Conservation (phyloP, 345 rosid species). For the Camelina sativa region DNA sequence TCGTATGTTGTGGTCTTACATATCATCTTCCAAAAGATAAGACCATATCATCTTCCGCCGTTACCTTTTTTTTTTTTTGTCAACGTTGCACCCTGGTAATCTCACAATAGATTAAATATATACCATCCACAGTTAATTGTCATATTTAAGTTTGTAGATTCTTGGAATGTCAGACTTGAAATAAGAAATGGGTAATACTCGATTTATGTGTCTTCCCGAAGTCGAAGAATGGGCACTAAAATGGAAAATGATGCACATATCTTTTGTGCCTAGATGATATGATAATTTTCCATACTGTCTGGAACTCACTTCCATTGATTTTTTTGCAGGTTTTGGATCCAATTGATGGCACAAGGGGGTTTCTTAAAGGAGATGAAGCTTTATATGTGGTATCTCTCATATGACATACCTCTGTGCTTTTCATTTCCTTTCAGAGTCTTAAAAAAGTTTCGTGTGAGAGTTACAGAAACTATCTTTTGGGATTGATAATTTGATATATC, state of each 20-base stretch:
- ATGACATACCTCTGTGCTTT: neutral
- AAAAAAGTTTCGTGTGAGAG: neutral
- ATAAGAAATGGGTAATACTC: neutral
- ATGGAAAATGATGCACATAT: neutral
- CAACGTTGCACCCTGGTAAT: neutral
- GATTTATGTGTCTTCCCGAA: neutral
- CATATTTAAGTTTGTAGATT: constrained; percentile 16
- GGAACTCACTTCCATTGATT: constrained; percentile 15
- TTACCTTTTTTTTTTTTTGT: neutral
- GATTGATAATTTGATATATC: neutral
- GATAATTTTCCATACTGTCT: neutral
- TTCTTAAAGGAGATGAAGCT: constrained; percentile 72
- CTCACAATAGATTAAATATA: too few relatives aligned
- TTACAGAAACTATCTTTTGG: neutral
- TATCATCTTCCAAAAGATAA: neutral
- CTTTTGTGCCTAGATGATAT: neutral
- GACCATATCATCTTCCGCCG: too few relatives aligned
- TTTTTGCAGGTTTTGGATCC: constrained; percentile 79
- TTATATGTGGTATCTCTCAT: constrained; percentile 72
- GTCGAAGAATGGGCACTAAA: too few relatives aligned
- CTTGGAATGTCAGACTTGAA: constrained; percentile 2
- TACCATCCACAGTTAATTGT: neutral
- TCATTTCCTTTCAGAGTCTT: constrained; percentile 1
- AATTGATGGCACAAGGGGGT: constrained; percentile 88
- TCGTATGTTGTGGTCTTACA: neutral